Percentiles rank a stretch among this genome's conserved stretches.
Conservation (phyloP, 306 rosid genomes). For the Trifolium subterraneum region DNA sequence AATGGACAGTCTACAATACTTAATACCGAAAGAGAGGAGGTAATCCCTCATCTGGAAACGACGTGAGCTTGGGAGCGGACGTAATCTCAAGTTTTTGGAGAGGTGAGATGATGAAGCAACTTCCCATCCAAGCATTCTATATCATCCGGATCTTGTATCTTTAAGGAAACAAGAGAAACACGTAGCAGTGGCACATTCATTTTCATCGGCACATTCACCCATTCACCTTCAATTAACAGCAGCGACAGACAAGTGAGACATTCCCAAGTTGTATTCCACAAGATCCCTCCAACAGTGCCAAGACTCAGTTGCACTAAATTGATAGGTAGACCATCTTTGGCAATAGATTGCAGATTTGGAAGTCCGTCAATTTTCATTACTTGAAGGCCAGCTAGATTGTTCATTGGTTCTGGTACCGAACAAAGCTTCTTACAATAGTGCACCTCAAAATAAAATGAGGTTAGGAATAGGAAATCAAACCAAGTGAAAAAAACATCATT, state of each 20-base stretch:
- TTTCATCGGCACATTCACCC: background rate
- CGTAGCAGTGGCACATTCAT: background rate
- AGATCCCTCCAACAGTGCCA: background rate
- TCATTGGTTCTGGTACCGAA: background rate
- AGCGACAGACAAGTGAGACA: background rate
- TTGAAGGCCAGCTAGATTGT: background rate
- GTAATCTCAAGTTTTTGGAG: background rate
- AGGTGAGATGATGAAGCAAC: background rate
- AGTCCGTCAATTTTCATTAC: background rate
- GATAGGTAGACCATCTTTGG: background rate
- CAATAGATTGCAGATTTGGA: background rate
- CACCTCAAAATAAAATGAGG: background rate
- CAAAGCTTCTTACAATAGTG: constrained; percentile 19
- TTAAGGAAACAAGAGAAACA: background rate
- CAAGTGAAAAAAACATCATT: background rate
- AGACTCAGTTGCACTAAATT: background rate
- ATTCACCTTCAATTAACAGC: background rate
- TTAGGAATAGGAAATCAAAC: background rate
- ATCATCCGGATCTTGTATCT: background rate
- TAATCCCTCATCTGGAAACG: background rate
- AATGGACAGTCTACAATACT: background rate
- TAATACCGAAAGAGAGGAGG: background rate
- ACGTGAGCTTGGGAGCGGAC: background rate
- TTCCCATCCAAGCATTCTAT: background rate
- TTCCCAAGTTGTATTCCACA: background rate